phyloP scores from a whole-genome alignment of 768 basidiomycete species.

The Atractiella rhizophila region DNA sequence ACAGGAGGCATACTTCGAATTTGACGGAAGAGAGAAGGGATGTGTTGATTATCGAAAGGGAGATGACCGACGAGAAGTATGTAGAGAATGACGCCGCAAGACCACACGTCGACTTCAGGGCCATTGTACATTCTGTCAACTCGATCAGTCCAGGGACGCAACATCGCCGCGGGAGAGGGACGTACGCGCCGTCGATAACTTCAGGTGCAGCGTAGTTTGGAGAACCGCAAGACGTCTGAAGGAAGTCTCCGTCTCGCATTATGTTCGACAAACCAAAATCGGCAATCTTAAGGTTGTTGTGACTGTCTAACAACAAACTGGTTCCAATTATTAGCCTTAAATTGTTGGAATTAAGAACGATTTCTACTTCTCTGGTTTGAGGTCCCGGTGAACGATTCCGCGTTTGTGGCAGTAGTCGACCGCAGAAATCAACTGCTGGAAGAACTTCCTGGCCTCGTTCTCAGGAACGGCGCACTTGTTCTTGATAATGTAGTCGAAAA shows the following conservation, averaged over 20 bases:
- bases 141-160: background rate
- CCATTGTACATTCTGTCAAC: conserved; percentile 49
- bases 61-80: conserved; percentile 88
- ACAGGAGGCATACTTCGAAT: conserved; percentile 22
- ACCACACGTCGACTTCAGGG: conserved; percentile 97
- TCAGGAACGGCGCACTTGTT: conserved; percentile 57
- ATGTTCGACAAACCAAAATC: conserved; percentile 99
- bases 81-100: conserved; percentile 92
- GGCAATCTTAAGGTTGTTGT: conserved; percentile 63
- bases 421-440: conserved; percentile 84
- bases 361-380: conserved; percentile 68
- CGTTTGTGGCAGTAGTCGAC: conserved; percentile 92
- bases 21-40: conserved; percentile 76
- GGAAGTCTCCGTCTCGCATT: conserved; percentile 52
- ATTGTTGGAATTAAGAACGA: background rate
- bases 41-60: conserved; percentile 93
- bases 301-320: conserved; percentile 44
- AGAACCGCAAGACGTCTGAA: conserved; percentile 85
- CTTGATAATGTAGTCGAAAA: conserved; percentile 84
- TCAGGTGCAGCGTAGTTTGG: conserved; percentile 97
- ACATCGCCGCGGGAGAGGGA: background rate
- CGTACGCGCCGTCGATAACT: conserved; percentile 62
- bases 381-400: conserved; percentile 90
- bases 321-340: background rate
- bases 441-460: conserved; percentile 63